These are phyloP conservation scores for Colletotrichum musae DNA, from an alignment of 2,329 filamentous ascomycete genomes.

Conservation along the genomic window DNA sequence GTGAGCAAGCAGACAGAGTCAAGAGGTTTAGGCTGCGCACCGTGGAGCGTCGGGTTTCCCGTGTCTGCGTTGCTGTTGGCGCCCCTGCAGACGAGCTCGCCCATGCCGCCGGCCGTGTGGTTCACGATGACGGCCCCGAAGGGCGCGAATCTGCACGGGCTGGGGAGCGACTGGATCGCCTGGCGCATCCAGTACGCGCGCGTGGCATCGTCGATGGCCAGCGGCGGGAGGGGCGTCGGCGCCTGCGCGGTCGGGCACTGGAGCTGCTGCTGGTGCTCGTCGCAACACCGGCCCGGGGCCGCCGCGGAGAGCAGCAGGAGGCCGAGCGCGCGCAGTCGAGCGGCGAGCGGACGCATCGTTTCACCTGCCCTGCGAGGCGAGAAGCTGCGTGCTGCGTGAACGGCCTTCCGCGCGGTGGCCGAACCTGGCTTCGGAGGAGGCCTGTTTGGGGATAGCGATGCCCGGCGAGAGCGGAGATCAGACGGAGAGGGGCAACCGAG, in stretches of 20 bases:
- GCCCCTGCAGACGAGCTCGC: slow-evolving; percentile 64
- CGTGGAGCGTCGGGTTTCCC: slow-evolving; percentile 69
- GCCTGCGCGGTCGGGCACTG: not conserved
- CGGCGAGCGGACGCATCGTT: slow-evolving; percentile 25
- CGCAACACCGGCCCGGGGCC: not conserved
- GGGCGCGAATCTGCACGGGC: slow-evolving; percentile 67
- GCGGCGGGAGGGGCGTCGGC: slow-evolving; percentile 3
- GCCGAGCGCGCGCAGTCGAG: slow-evolving; percentile 14
- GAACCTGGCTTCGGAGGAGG: slow-evolving; percentile 18
- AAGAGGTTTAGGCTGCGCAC: slow-evolving; percentile 45
- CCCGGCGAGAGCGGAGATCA: not conserved
- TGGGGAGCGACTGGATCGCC: slow-evolving; percentile 61
- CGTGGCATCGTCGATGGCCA: slow-evolving; percentile 52
- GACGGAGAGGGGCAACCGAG: too few relatives aligned
- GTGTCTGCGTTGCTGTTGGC: slow-evolving; percentile 59
- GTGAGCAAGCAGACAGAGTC: too few relatives aligned
- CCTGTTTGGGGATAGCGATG: slow-evolving; percentile 9
- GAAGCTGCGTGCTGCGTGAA: slow-evolving; percentile 11
- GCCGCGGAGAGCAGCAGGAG: slow-evolving; percentile 22
- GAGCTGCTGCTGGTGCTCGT: not conserved
- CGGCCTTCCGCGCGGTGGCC: not conserved
- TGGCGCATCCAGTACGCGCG: slow-evolving; percentile 67
- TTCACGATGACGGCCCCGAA: slow-evolving; percentile 71
- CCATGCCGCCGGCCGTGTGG: slow-evolving; percentile 60
- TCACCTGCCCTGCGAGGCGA: slow-evolving; percentile 13